Conservation (phyloP, 305 asterid species). For the Plantago coronopus region DNA sequence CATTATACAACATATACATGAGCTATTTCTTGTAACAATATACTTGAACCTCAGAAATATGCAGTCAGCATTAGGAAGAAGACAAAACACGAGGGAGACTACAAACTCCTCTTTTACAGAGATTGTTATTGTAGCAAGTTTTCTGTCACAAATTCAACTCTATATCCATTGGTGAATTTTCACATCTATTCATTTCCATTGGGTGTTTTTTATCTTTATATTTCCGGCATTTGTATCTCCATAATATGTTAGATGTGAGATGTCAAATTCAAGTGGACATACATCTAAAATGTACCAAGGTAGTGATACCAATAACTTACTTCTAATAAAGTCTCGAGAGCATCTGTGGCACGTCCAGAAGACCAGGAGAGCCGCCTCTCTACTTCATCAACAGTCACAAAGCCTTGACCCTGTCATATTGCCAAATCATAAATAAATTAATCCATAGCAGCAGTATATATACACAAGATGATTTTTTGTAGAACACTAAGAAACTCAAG, state of each 20-base stretch:
- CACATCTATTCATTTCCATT: too few species aligned
- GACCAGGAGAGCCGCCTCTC: constrained; percentile 84
- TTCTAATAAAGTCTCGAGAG: constrained; percentile 83
- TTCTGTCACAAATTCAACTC: too few species aligned
- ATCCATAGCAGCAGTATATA: not conserved
- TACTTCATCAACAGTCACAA: constrained; percentile 84
- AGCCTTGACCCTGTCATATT: constrained; percentile 70
- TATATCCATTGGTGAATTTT: too few species aligned
- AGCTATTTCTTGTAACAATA: constrained; percentile 5
- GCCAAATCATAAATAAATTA: not conserved
- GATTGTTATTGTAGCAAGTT: not conserved
- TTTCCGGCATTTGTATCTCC: not conserved
- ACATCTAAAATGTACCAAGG: constrained; percentile 13
- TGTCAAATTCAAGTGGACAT: not conserved
- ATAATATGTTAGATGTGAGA: not conserved
- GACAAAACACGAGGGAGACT: not conserved
- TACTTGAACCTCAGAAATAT: not conserved
- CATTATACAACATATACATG: constrained; percentile 17
- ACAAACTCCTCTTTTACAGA: not conserved
- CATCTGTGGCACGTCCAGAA: constrained; percentile 88
- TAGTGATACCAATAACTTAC: constrained; percentile 36
- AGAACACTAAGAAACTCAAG: not conserved
- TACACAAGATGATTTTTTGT: not conserved
- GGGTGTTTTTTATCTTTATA: too few species aligned
- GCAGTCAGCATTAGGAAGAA: not conserved